Conservation (phyloP, 148 eudicot genomes). For the Camellia japonica region DNA sequence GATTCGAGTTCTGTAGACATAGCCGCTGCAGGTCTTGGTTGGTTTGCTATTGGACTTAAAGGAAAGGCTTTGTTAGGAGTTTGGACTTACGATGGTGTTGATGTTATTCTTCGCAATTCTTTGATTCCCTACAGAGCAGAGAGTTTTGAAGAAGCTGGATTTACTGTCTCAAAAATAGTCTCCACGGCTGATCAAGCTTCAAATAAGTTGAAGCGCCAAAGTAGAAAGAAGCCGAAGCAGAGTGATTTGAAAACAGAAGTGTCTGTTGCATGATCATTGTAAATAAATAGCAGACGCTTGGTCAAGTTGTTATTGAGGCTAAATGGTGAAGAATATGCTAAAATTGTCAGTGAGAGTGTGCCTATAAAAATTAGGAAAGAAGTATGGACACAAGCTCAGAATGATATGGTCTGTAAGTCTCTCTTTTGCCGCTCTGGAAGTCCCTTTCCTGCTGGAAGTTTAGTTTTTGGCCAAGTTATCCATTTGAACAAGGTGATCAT, state of each 20-base stretch:
- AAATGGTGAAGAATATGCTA: too few relatives aligned
- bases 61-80: constrained; percentile 69
- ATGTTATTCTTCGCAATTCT: constrained; percentile 58
- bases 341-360: too few relatives aligned
- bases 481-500: neutral
- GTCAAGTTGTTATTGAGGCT: neutral
- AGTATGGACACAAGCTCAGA: neutral
- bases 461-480: neutral
- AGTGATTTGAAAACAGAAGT: constrained; percentile 16
- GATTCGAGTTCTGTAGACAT: constrained; percentile 72
- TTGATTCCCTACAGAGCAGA: constrained; percentile 65
- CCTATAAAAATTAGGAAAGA: too few relatives aligned
- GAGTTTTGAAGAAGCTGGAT: constrained; percentile 76
- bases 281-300: neutral
- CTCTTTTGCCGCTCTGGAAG: neutral
- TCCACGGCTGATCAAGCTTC: constrained; percentile 61
- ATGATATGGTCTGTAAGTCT: too few relatives aligned
- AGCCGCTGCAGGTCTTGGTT: constrained; percentile 86
- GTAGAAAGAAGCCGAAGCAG: constrained; percentile 33
- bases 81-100: constrained; percentile 93
- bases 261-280: constrained; percentile 10
- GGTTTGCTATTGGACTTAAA: constrained; percentile 90
- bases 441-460: neutral
- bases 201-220: constrained; percentile 34
- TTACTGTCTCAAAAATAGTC: constrained; percentile 76